Conservation (phyloP, 2,329 filamentous ascomycete species). For the Esteya vermicola region DNA sequence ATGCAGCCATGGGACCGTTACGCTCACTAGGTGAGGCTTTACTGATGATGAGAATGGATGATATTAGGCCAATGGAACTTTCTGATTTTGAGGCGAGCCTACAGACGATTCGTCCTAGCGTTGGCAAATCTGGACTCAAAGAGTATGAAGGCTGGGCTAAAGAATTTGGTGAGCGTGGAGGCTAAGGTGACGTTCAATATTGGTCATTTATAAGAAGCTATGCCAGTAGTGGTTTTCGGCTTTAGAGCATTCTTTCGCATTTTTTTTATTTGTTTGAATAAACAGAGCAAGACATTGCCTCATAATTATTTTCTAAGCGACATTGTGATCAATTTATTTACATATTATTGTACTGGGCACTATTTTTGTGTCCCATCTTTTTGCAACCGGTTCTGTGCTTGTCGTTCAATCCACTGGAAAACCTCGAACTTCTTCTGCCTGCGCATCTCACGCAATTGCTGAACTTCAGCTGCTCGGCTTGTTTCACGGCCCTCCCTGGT, state of each 20-base stretch:
- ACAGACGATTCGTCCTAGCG: constrained; percentile 73
- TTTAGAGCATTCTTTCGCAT: not conserved
- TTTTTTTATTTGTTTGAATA: not conserved
- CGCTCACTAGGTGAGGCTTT: constrained; percentile 81
- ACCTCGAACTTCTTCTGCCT: constrained; percentile 5
- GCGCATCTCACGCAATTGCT: constrained; percentile 3
- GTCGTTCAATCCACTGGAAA: not conserved
- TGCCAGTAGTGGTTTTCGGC: no score
- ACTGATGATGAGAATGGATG: constrained; percentile 82
- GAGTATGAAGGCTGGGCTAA: constrained; percentile 89
- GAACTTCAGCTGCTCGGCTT: not conserved
- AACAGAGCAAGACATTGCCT: no score
- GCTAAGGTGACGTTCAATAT: constrained; percentile 31
- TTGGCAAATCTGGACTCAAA: constrained; percentile 70
- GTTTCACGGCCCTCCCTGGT: constrained; percentile 13
- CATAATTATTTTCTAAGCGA: no score
- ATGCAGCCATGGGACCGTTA: constrained; percentile 93
- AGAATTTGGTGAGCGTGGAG: constrained; percentile 85
- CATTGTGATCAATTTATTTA: no score
- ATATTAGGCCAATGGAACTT: constrained; percentile 77
- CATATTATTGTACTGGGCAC: no score
- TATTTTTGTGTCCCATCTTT: no score
- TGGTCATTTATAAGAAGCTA: not conserved
- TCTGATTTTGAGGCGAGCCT: constrained; percentile 76
- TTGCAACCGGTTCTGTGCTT: not conserved